Evolutionary conservation across 176 grass and related monocot genomes (phyloP).

Genomic region (Puccinellia tenuiflora): DNA sequence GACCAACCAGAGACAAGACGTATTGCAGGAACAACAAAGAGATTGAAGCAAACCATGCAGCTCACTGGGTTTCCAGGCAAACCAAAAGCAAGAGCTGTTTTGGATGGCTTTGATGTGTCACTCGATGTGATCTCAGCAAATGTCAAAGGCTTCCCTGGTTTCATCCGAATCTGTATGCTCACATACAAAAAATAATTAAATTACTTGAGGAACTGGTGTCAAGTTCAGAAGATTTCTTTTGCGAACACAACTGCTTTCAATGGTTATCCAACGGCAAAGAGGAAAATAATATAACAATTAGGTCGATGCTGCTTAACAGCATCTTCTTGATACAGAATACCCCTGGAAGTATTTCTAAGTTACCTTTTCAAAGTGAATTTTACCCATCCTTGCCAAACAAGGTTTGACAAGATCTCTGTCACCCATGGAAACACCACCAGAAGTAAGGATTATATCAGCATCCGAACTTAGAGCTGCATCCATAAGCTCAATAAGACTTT

Average conservation of each 20-base stretch:
- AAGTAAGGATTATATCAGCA: conserved; percentile 83
- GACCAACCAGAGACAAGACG: conserved; percentile 65
- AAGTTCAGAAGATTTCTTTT: neutral
- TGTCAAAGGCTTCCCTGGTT: conserved; percentile 89
- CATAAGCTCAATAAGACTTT: conserved; percentile 57
- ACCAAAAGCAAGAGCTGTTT: conserved; percentile 77
- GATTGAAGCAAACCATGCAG: conserved; percentile 89
- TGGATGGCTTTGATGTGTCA: conserved; percentile 38
- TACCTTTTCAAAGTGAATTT: conserved; percentile 96
- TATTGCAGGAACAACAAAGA: conserved; percentile 87
- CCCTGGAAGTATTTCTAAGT: neutral
- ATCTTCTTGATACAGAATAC: neutral
- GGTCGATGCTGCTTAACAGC: neutral
- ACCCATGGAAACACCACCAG: conserved; percentile 96
- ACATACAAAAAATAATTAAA: neutral
- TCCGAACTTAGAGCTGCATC: conserved; percentile 58
- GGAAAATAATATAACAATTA: neutral
- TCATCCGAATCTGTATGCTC: conserved; percentile 65
- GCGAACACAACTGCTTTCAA: neutral
- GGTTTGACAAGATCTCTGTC: conserved; percentile 96
- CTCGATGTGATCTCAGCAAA: conserved; percentile 58
- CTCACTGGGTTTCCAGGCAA: conserved; percentile 99
- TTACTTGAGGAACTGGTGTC: neutral
- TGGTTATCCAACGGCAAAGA: neutral
- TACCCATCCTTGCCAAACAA: conserved; percentile 68